Conservation (phyloP, 768 basidiomycete genomes). For the Pleurotus giganteus region DNA sequence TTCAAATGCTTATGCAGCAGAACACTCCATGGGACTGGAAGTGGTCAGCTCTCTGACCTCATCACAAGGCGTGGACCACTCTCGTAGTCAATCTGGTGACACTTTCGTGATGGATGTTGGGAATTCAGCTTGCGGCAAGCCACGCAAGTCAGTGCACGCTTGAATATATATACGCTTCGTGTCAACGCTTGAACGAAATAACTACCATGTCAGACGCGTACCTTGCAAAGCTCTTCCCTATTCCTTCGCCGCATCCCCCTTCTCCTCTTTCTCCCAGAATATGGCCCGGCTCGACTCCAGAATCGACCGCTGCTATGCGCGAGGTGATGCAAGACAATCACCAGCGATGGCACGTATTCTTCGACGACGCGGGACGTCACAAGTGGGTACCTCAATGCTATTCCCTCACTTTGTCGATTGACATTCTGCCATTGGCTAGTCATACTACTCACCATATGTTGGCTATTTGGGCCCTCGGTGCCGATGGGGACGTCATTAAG, state of each 20-base stretch:
- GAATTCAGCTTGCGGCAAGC: too few species aligned
- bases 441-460: constrained; percentile 59
- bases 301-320: constrained; percentile 37
- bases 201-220: neutral
- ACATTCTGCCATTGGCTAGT: constrained; percentile 15
- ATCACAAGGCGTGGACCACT: too few species aligned
- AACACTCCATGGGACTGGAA: too few species aligned
- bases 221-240: constrained; percentile 14
- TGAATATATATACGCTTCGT: neutral
- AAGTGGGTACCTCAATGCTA: constrained; percentile 26
- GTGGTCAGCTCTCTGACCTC: too few species aligned
- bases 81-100: too few species aligned
- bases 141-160: too few species aligned
- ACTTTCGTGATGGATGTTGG: too few species aligned
- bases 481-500: constrained; percentile 33
- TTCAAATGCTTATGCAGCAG: too few species aligned
- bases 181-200: neutral
- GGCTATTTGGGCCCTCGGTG: constrained; percentile 63
- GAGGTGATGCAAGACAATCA: constrained; percentile 48
- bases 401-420: constrained; percentile 29
- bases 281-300: constrained; percentile 31
- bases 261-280: constrained; percentile 27
- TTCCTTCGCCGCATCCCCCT: constrained; percentile 14
- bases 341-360: constrained; percentile 52
- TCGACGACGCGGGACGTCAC: constrained; percentile 39